A percentile compares a stretch with the other conserved stretches of the same genome.
Evolutionary conservation across 495 filamentous ascomycete species (phyloP).

Genomic region (Jackrogersella minutella): DNA sequence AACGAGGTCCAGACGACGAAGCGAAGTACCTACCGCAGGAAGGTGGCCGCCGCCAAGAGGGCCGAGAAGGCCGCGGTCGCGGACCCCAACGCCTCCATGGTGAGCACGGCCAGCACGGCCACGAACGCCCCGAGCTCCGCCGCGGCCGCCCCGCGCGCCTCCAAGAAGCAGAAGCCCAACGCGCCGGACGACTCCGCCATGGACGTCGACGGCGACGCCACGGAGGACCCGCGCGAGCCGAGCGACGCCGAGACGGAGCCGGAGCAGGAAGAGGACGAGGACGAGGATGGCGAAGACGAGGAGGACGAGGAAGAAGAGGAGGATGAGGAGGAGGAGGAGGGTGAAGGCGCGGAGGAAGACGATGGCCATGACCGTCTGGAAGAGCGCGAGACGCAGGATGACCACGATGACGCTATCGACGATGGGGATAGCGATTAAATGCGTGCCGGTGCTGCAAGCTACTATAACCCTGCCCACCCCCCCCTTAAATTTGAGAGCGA

Average conservation of each 20-base stretch:
- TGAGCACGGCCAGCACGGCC: slow-evolving; percentile 34
- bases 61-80: slow-evolving; percentile 23
- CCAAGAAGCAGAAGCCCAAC: slow-evolving; percentile 53
- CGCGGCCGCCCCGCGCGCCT: slow-evolving; percentile 36
- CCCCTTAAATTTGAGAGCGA: background rate
- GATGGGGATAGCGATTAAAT: slow-evolving; percentile 63
- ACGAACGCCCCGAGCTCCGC: slow-evolving; percentile 17
- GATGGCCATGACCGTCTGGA: slow-evolving; percentile 51
- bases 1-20: slow-evolving; percentile 61
- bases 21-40: slow-evolving; percentile 59
- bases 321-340: slow-evolving; percentile 52
- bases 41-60: slow-evolving; percentile 55
- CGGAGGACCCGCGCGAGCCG: slow-evolving; percentile 50
- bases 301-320: slow-evolving; percentile 59
- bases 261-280: slow-evolving; percentile 63
- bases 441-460: background rate
- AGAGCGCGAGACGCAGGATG: slow-evolving; percentile 55
- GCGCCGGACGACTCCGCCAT: slow-evolving; percentile 44
- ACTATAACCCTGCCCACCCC: background rate
- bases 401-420: slow-evolving; percentile 73
- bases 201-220: slow-evolving; percentile 49
- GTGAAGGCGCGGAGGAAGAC: slow-evolving; percentile 53
- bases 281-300: slow-evolving; percentile 57
- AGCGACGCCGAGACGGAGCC: slow-evolving; percentile 61
- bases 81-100: slow-evolving; percentile 47